A percentile compares a stretch with the other conserved stretches of the same genome.
Conservation (phyloP, 2,329 filamentous ascomycete genomes). For the Ascochyta pisi region DNA sequence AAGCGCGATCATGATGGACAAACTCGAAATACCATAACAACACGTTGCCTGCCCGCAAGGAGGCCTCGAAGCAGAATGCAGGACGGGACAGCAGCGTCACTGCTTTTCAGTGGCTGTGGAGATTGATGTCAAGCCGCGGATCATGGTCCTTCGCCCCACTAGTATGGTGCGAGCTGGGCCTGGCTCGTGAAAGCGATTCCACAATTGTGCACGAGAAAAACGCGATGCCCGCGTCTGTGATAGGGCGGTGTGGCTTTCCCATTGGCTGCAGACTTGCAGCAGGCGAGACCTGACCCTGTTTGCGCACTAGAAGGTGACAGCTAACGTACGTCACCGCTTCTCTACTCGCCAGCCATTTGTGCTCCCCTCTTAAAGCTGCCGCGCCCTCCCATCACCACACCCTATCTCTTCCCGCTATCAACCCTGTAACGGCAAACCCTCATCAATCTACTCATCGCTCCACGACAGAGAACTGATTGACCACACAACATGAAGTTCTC, state of each 20-base stretch:
- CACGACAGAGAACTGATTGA: constrained; percentile 18
- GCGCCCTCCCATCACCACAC: constrained; percentile 13
- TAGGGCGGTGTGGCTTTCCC: constrained; percentile 18
- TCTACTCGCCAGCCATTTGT: constrained; percentile 27
- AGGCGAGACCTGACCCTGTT: constrained; percentile 24
- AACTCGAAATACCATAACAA: constrained; percentile 37
- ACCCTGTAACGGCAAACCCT: constrained; percentile 17
- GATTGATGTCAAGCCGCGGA: constrained; percentile 13
- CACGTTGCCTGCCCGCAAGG: constrained; percentile 8
- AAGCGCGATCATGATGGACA: constrained; percentile 33
- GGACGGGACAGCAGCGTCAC: constrained; percentile 5
- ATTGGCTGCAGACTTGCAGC: constrained; percentile 32
- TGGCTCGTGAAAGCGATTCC: constrained; percentile 26
- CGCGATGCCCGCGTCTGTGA: constrained; percentile 21
- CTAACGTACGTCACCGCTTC: constrained; percentile 38
- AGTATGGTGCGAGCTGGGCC: constrained; percentile 9
- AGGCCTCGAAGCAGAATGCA: constrained; percentile 1
- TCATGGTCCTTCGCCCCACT: constrained; percentile 3
- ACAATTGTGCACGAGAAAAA: constrained; percentile 30
- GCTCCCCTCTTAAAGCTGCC: constrained; percentile 36
- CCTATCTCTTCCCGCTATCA: constrained; percentile 16
- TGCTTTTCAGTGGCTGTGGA: background rate
- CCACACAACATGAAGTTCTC: constrained; percentile 74
- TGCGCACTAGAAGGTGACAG: constrained; percentile 20
- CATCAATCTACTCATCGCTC: constrained; percentile 31